These are phyloP conservation scores for Phycomyces nitens DNA, from an alignment of 192 early-diverging fungal species.

Conservation along the genomic window DNA sequence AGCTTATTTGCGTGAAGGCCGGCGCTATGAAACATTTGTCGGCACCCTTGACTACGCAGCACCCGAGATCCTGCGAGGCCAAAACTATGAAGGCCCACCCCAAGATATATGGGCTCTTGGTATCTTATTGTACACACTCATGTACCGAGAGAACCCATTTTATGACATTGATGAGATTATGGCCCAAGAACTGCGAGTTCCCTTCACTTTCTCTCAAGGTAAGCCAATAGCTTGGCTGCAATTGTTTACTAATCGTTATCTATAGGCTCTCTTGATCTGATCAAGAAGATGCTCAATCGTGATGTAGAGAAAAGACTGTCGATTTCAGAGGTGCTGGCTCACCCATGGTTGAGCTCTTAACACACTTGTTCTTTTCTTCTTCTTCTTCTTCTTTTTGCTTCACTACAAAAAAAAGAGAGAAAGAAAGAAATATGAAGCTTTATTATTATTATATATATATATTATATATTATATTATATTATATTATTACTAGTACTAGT, in stretches of 20 bases:
- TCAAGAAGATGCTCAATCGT: constrained; percentile 70
- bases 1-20: constrained; percentile 51
- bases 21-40: constrained; percentile 63
- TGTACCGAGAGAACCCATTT: constrained; percentile 72
- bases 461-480: constrained; percentile 2
- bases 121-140: constrained; percentile 69
- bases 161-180: constrained; percentile 66
- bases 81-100: constrained; percentile 67
- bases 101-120: constrained; percentile 86
- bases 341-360: constrained; percentile 62
- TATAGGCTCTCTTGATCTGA: constrained; percentile 53
- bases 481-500: too few relatives aligned
- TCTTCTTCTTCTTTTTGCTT: too few relatives aligned
- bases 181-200: constrained; percentile 40
- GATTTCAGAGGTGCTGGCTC: constrained; percentile 69
- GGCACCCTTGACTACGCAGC: constrained; percentile 78
- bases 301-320: constrained; percentile 67
- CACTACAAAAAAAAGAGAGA: neutral
- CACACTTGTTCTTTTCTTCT: too few relatives aligned
- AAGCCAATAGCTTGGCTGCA: neutral
- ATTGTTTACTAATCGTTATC: neutral
- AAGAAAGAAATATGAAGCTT: neutral
- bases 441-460: neutral
- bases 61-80: constrained; percentile 66
- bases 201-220: constrained; percentile 22